Percentiles rank a stretch among this genome's conserved stretches.
Conservation (phyloP, 140 eudicot species). For the Anethum foeniculum region DNA sequence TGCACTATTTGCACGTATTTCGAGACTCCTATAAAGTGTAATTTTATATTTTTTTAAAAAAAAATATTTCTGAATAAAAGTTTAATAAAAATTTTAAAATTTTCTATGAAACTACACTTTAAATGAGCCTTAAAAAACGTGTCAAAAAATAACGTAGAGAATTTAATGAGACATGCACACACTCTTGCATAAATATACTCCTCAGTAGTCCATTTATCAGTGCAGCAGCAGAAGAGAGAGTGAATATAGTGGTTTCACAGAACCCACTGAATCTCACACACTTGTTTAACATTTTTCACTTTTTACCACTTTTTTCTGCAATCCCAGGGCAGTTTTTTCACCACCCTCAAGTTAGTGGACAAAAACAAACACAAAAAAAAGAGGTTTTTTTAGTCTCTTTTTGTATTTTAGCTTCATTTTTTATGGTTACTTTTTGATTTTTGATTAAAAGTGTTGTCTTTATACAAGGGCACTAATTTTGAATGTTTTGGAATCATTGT, state of each 20-base stretch:
- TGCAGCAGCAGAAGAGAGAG: conserved; percentile 2
- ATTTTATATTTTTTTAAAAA: too few species aligned
- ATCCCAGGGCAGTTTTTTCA: conserved; percentile 9
- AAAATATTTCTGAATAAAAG: too few species aligned
- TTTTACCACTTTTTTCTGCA: not conserved
- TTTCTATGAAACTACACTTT: too few species aligned
- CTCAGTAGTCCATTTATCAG: not conserved
- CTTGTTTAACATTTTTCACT: not conserved
- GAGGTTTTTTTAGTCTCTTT: not conserved
- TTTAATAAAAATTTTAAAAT: too few species aligned
- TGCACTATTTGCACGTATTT: too few species aligned
- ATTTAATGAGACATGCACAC: not conserved
- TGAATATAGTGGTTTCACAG: not conserved
- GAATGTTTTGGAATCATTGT: conserved; percentile 15
- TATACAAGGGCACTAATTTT: conserved; percentile 19
- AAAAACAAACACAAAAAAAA: not conserved
- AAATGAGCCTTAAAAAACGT: too few species aligned
- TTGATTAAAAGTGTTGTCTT: conserved; percentile 33
- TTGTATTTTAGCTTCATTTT: conserved; percentile 1
- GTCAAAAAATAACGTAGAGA: too few species aligned
- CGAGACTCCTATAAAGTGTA: too few species aligned
- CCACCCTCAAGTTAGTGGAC: conserved; percentile 5
- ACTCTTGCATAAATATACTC: not conserved
- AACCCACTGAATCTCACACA: conserved; percentile 2
- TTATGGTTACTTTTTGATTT: conserved; percentile 25